Evolutionary conservation across 345 rosid species (phyloP).

Genomic region (Linum lewisii): DNA sequence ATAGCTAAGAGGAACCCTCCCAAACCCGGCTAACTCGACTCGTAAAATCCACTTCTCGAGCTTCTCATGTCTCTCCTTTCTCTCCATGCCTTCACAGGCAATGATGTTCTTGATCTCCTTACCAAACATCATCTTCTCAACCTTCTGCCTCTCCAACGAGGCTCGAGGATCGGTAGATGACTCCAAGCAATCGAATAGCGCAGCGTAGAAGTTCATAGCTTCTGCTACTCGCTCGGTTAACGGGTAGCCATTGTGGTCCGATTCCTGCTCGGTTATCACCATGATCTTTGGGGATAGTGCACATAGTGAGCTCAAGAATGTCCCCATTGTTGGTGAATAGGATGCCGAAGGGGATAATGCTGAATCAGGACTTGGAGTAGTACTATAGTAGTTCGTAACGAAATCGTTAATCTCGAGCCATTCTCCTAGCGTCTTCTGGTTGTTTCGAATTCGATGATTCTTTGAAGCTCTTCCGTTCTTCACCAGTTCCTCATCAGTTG

Average conservation of each 20-base stretch:
- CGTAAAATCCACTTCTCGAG: conserved; percentile 60
- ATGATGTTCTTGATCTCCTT: conserved; percentile 67
- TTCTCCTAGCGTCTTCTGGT: conserved; percentile 48
- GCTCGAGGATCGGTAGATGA: conserved; percentile 39
- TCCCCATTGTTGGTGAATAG: conserved; percentile 37
- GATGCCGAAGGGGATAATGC: conserved; percentile 37
- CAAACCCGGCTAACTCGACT: conserved; percentile 54
- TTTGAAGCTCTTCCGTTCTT: conserved; percentile 24
- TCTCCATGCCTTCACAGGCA: conserved; percentile 54
- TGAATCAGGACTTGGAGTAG: conserved; percentile 43
- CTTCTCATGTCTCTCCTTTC: conserved; percentile 67
- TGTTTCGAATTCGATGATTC: conserved; percentile 22
- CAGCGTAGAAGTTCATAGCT: conserved; percentile 55
- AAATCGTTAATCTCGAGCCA: conserved; percentile 77
- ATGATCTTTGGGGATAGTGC: conserved; percentile 53
- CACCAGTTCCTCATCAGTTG: conserved; percentile 40
- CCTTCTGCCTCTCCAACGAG: conserved; percentile 44
- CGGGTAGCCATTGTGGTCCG: conserved; percentile 40
- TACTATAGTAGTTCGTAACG: too few species aligned
- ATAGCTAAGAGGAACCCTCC: conserved; percentile 50
- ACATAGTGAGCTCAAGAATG: conserved; percentile 42
- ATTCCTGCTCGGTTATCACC: conserved; percentile 63
- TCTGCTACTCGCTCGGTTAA: conserved; percentile 51
- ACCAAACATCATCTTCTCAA: conserved; percentile 64
- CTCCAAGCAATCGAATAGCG: conserved; percentile 61